phyloP scores from a whole-genome alignment of 2,329 filamentous ascomycete species.

The Monosporascus sp. region DNA sequence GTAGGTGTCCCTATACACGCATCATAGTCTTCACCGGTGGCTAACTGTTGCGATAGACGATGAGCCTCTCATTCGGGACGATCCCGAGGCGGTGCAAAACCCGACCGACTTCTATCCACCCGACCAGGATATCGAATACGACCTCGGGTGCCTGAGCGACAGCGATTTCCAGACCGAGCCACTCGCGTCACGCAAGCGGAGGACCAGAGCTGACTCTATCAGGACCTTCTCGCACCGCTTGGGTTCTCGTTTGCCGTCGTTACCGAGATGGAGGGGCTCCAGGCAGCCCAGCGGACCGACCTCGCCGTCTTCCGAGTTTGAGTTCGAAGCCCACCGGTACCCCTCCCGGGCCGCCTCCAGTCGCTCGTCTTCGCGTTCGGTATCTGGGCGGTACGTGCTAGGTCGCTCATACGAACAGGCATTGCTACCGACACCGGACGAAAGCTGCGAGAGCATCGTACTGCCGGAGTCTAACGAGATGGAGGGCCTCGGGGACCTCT shows the following conservation, averaged over 20 bases:
- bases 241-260: constrained; percentile 52
- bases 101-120: constrained; percentile 31
- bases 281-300: constrained; percentile 40
- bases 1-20: constrained; percentile 46
- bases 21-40: constrained; percentile 8
- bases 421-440: constrained; percentile 57
- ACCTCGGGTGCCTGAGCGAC: constrained; percentile 61
- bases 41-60: constrained; percentile 45
- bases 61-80: constrained; percentile 53
- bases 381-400: constrained; percentile 42
- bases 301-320: constrained; percentile 73
- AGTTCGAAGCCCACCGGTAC: constrained; percentile 69
- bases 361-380: constrained; percentile 72
- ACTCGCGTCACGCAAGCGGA: constrained; percentile 49
- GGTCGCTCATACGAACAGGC: constrained; percentile 45
- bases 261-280: constrained; percentile 45
- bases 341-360: constrained; percentile 63
- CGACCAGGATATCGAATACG: constrained; percentile 53
- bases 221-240: constrained; percentile 60
- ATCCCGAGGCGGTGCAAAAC: constrained; percentile 36
- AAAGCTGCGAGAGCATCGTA: constrained; percentile 51
- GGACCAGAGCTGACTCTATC: constrained; percentile 52
- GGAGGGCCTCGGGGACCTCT: constrained; percentile 44
- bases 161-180: constrained; percentile 46
- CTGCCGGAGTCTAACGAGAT: constrained; percentile 43